phyloP scores from a whole-genome alignment of 192 early-diverging fungal species.

The Rhizophagus clarus region DNA sequence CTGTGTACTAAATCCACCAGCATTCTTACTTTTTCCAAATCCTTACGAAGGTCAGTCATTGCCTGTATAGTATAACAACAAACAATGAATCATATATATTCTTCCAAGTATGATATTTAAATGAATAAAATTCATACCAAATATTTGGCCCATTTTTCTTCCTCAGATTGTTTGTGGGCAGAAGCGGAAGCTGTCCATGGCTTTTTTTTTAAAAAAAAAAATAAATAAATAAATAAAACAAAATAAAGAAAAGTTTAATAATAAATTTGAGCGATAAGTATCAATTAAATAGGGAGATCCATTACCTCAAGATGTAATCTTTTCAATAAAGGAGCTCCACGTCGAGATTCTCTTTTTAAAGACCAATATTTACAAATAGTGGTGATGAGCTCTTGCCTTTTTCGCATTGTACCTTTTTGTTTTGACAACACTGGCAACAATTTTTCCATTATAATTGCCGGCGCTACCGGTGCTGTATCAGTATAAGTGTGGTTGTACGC shows the following conservation, averaged over 20 bases:
- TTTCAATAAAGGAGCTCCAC: conserved; percentile 94
- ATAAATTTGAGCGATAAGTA: neutral
- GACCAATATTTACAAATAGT: conserved; percentile 92
- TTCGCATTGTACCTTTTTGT: conserved; percentile 40
- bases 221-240: too few relatives aligned
- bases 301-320: conserved; percentile 89
- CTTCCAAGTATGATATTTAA: neutral
- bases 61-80: conserved; percentile 31
- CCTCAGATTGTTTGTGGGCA: conserved; percentile 76
- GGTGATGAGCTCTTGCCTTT: conserved; percentile 61
- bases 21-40: conserved; percentile 87
- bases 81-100: neutral
- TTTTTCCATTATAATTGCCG: conserved; percentile 58
- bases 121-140: conserved; percentile 41
- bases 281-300: neutral
- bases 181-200: conserved; percentile 91
- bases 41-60: conserved; percentile 65
- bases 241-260: neutral
- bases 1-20: conserved; percentile 78
- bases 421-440: conserved; percentile 48
- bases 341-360: conserved; percentile 84
- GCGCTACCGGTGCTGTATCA: conserved; percentile 63
- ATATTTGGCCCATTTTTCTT: conserved; percentile 70
- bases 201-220: too few relatives aligned
- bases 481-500: conserved; percentile 66